Conservation (phyloP, 768 basidiomycete species). For the Phaeolepiota aurea region DNA sequence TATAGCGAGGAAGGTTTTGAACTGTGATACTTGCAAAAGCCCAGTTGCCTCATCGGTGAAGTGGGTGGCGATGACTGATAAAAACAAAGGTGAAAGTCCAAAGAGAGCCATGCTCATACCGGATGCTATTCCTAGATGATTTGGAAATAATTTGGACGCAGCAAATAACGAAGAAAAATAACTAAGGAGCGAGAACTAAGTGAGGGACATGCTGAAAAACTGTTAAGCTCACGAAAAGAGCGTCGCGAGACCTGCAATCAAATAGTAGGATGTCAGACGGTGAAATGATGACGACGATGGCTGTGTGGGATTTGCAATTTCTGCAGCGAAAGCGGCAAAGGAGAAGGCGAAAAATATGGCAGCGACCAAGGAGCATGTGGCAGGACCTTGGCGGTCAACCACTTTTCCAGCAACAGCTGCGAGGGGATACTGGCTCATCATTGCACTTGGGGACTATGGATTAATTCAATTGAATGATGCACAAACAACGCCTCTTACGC, state of each 20-base stretch:
- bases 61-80: conserved; percentile 58
- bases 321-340: conserved; percentile 54
- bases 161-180: conserved; percentile 74
- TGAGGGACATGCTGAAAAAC: neutral
- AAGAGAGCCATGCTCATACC: conserved; percentile 67
- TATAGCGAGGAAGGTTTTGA: conserved; percentile 49
- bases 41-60: conserved; percentile 44
- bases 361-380: conserved; percentile 56
- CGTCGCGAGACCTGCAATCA: conserved; percentile 57
- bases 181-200: conserved; percentile 13
- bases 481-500: conserved; percentile 57
- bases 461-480: conserved; percentile 1
- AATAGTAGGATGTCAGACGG: conserved; percentile 48
- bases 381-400: conserved; percentile 61
- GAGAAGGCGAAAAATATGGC: conserved; percentile 50
- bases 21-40: conserved; percentile 34
- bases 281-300: conserved; percentile 39
- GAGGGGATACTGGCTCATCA: conserved; percentile 77
- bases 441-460: conserved; percentile 45
- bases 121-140: conserved; percentile 55
- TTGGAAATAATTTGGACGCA: conserved; percentile 63
- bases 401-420: conserved; percentile 62
- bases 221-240: conserved; percentile 56
- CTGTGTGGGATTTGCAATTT: conserved; percentile 34
- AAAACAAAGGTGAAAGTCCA: conserved; percentile 73